Percentiles rank a stretch among this genome's conserved stretches.
These are phyloP conservation scores for Alternaria longipes DNA, from an alignment of 2,329 filamentous ascomycete species.

Conservation along the genomic window DNA sequence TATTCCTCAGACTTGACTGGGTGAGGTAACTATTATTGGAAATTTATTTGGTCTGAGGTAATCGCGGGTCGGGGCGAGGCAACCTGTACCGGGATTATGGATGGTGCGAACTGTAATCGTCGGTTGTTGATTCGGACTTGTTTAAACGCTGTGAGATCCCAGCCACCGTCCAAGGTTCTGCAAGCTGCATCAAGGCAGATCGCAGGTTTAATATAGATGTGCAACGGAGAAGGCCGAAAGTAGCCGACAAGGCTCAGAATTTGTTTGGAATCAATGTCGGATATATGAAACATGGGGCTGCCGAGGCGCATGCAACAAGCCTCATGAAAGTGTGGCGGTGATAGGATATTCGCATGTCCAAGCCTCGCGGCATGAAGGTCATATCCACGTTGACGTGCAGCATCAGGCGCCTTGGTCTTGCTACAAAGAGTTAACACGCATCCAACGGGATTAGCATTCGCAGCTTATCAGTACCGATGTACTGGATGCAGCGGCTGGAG, in stretches of 20 bases:
- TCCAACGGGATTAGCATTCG: background rate
- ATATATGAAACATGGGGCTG: background rate
- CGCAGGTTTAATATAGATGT: too few species aligned
- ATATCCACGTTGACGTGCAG: background rate
- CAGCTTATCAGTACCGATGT: conserved; percentile 5
- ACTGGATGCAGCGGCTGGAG: background rate
- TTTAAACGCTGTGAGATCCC: background rate
- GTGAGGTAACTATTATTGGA: conserved; percentile 6
- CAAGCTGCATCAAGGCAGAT: too few species aligned
- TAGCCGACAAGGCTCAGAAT: background rate
- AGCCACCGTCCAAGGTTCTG: too few species aligned
- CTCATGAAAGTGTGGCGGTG: background rate
- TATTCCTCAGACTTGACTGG: background rate
- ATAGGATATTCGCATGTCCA: background rate
- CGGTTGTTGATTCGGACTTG: background rate
- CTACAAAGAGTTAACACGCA: background rate
- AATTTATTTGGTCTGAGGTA: conserved; percentile 6
- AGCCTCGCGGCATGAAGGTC: background rate
- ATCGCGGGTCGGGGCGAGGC: conserved; percentile 18
- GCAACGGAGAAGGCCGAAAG: background rate
- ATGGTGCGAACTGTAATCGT: background rate
- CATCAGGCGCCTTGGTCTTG: background rate
- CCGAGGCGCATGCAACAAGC: background rate
- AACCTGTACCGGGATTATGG: background rate
- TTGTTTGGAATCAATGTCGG: background rate